Evolutionary conservation across 2,329 filamentous ascomycete genomes (phyloP), one percentile per base, ranked within the genome.

Genomic region (Dactylellina parvicollis): DNA sequence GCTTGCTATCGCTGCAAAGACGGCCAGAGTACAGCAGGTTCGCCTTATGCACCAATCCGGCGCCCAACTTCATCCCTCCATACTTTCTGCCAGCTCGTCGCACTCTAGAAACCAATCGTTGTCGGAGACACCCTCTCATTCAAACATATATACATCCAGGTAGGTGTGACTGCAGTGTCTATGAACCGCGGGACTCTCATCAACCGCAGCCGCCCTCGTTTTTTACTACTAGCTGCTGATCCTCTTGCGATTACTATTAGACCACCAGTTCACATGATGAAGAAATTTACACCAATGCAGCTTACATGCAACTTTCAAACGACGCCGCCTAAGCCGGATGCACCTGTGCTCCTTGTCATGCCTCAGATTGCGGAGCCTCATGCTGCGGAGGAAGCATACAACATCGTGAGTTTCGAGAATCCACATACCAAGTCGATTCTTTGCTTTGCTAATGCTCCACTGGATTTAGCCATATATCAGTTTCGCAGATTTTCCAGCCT

Each of bases 241-340:
- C n/a, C 12, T 20, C 4, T 4, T n/a, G 18, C 22, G 3, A 20
- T 44, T 16, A 44, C 22, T 12, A 20, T 4, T 44, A 71, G 50
- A 40, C 59, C 56, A 38, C 67, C 67, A 2, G 40, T 73, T 4
- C 69, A 73, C 34, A 47, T 24, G 30, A 73, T 73, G 69, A 66
- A 73, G n/a, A 73, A 38, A 16, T 73, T 73, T 26, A 73, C 60
- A 32, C 69, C 69, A 2, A 73, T 73, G 69, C 69, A 73, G 30
- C 60, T 73, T 14, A 73, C 69, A 10, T 73, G 69, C 40, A 73
- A 73, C 38, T 73, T 73, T 28, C 69, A 73, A 49, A 73, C 69
- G n/a, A 73, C 69, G 3, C 69, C 69, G 14, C 46, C 60, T 18
- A 64, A 65, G 46, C 52, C 54, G 5, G 47, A 73, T 50, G 52